Percentiles rank a stretch among this genome's conserved stretches.
phyloP scores from a whole-genome alignment of 2,329 filamentous ascomycete species.

The Sclerotinia glacialis region DNA sequence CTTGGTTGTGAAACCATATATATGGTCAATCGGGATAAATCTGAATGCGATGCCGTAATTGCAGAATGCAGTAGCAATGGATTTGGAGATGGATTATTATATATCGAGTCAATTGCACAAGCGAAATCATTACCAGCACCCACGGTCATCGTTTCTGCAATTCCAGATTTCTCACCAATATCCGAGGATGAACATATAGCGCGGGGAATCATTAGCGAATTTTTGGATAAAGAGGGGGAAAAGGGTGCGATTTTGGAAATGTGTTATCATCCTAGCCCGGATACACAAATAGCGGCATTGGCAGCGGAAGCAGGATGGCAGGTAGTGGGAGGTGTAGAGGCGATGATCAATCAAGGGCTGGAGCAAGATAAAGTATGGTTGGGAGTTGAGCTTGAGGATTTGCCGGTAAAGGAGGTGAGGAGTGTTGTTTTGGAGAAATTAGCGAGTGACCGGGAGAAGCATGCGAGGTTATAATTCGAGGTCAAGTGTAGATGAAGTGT shows the following conservation, averaged over 20 bases:
- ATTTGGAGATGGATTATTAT: slow-evolving; percentile 58
- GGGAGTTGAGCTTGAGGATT: slow-evolving; percentile 56
- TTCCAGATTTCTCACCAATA: slow-evolving; percentile 72
- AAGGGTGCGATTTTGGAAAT: slow-evolving; percentile 37
- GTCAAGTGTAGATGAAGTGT: neutral
- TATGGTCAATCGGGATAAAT: slow-evolving; percentile 69
- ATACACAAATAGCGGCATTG: slow-evolving; percentile 33
- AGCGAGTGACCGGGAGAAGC: slow-evolving; percentile 5
- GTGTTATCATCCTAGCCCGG: slow-evolving; percentile 37
- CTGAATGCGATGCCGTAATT: slow-evolving; percentile 66
- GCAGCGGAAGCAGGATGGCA: slow-evolving; percentile 30
- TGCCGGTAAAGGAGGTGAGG: slow-evolving; percentile 61
- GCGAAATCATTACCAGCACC: slow-evolving; percentile 57
- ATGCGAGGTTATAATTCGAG: neutral
- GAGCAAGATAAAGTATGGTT: slow-evolving; percentile 41
- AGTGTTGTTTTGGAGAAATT: slow-evolving; percentile 44
- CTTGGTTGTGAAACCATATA: slow-evolving; percentile 68
- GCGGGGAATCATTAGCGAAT: slow-evolving; percentile 43
- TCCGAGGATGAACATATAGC: slow-evolving; percentile 61
- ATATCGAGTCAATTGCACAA: slow-evolving; percentile 60
- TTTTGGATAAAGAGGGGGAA: slow-evolving; percentile 41
- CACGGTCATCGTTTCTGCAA: slow-evolving; percentile 68
- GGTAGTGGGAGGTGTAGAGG: slow-evolving; percentile 35
- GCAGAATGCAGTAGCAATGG: slow-evolving; percentile 58
- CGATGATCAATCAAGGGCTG: slow-evolving; percentile 39